Conservation (phyloP, 2,329 filamentous ascomycete species). For the Alternaria hordeiaustralica region DNA sequence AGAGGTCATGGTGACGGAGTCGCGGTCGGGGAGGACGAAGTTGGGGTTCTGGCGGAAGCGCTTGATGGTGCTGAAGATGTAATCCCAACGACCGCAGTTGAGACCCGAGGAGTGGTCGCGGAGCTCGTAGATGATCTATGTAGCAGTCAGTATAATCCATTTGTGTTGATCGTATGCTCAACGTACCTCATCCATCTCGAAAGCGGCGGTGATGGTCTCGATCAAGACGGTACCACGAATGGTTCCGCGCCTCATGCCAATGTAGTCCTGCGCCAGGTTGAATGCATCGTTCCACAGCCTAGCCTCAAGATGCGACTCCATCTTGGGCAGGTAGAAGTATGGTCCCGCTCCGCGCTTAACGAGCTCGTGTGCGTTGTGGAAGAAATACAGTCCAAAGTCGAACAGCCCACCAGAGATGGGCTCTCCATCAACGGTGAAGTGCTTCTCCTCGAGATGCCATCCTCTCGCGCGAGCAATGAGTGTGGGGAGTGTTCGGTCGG, state of each 20-base stretch:
- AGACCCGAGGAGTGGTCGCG: slow-evolving; percentile 94
- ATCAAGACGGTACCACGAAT: slow-evolving; percentile 96
- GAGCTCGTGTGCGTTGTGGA: slow-evolving; percentile 93
- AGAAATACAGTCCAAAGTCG: slow-evolving; percentile 99
- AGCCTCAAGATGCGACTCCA: slow-evolving; percentile 97
- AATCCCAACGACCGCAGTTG: slow-evolving; percentile 99
- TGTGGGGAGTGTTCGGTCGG: slow-evolving; percentile 83
- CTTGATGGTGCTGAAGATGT: slow-evolving; percentile 99
- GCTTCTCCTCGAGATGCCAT: slow-evolving; percentile 99
- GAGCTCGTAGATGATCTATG: slow-evolving; percentile 93
- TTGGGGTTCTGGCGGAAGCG: slow-evolving; percentile 95
- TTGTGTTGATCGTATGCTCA: neutral
- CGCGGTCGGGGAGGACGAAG: slow-evolving; percentile 92
- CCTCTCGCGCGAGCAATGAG: slow-evolving; percentile 93
- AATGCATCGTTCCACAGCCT: slow-evolving; percentile 98
- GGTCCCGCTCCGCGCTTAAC: slow-evolving; percentile 84
- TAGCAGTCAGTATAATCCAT: slow-evolving; percentile 15
- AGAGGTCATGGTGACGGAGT: slow-evolving; percentile 92
- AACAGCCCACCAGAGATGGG: slow-evolving; percentile 91
- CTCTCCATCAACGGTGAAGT: slow-evolving; percentile 93
- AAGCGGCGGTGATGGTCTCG: slow-evolving; percentile 96
- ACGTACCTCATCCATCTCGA: slow-evolving; percentile 92
- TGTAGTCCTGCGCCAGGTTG: slow-evolving; percentile 92
- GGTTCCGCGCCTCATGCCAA: slow-evolving; percentile 86
- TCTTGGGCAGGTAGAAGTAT: slow-evolving; percentile 98